Percentiles rank a stretch among this genome's conserved stretches.
These are phyloP conservation scores for Schizophyllum commune DNA, from an alignment of 1,284 basidiomycete genomes.

Conservation along the genomic window DNA sequence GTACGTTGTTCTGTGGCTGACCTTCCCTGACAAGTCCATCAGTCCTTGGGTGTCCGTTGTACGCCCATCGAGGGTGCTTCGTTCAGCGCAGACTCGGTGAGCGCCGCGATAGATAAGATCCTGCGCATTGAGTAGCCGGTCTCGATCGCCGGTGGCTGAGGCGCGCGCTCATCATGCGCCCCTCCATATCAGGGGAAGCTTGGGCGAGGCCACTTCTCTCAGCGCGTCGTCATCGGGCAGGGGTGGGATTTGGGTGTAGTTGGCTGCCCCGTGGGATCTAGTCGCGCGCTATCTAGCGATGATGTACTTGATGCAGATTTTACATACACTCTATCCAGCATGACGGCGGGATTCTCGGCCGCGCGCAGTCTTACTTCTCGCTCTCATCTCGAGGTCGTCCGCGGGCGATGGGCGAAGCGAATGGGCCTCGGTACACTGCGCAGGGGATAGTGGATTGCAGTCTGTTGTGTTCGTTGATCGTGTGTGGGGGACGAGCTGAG, in stretches of 20 bases:
- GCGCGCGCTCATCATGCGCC: background rate
- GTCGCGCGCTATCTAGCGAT: background rate
- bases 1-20: constrained; percentile 18
- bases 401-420: background rate
- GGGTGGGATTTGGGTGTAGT: background rate
- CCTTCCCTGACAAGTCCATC: constrained; percentile 9
- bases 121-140: constrained; percentile 17
- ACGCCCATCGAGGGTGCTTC: constrained; percentile 32
- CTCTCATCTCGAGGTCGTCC: background rate
- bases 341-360: background rate
- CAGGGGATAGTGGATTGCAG: background rate
- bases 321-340: background rate
- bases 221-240: background rate
- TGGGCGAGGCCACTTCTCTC: background rate
- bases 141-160: constrained; percentile 2
- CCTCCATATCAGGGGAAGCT: background rate
- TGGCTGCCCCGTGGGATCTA: constrained; percentile 2
- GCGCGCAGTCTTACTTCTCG: background rate
- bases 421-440: background rate
- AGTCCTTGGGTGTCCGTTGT: constrained; percentile 60
- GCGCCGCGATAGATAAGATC: constrained; percentile 39
- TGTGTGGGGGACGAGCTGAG: background rate
- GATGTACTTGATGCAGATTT: background rate
- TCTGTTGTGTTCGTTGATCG: background rate
- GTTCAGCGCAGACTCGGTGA: constrained; percentile 47